Evolutionary conservation across 192 early-diverging fungal genomes (phyloP), one percentile per base, ranked within the genome.

Genomic region (Gonapodya sp.): DNA sequence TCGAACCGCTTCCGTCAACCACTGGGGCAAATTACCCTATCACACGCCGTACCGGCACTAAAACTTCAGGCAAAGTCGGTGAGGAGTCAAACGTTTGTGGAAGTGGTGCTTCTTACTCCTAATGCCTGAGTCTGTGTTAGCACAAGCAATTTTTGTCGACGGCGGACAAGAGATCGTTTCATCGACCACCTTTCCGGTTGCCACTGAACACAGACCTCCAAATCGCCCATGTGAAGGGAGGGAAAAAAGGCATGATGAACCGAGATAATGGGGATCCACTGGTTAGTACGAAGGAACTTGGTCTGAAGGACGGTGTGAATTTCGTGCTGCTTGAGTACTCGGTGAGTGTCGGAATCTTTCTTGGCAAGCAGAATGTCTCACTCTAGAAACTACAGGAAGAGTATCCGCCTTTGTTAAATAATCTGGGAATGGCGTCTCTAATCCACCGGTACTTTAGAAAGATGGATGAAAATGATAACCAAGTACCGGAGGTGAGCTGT

Each of bases 391-490:
- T 83, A 72, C 73, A 91, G 88, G 97, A 99, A 83, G 97, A 99
- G 85, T 94, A 97, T 83, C 97, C 97, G 18, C 92, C 94, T 0
- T 93, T 98, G 33, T 81, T 99, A 80, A 93, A 93, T 32, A 97
- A 97, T 82, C 88, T 92, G 1, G 97, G 97, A 32, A 99, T 99
- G 97, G 96, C 93, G 74, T 95, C 92, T 79, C 87, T 97, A 78
- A 86, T 98, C 36, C 92, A 95, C 82, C 97, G 98, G 82, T 99
- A 97, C 86, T 99, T 98, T 80, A 91, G 97, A 34, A 98, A 97
- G 86, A 89, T 87, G 18, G 91, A 94, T 18, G 89, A 92, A 31
- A 92, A 93, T 80, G 97, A 99, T 84, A 87, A 89, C 36, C 85
- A 88, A 46, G 86, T 94, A 18, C 96, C 96, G 16, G 86, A 89